Conservation (phyloP, 345 rosid species). For the sweet orange (Citrus sinensis) region DVS_A1.0 CM039164.1:19008001-19008500, state of each 20-base stretch:
- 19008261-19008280: constrained; percentile 49
- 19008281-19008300: constrained; percentile 51
- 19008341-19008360: constrained; percentile 84
- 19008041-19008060: constrained; percentile 78
- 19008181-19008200: constrained; percentile 75
- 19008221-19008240: constrained; percentile 68
- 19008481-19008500: constrained; percentile 10
- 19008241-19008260: constrained; percentile 83
- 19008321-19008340: constrained; percentile 62
- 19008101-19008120: constrained; percentile 14
- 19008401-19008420: constrained; percentile 99
- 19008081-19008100: neutral
- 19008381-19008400: constrained; percentile 80
- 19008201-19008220: constrained; percentile 55
- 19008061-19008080: constrained; percentile 4
- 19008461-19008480: neutral
- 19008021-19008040: constrained; percentile 74
- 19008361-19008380: constrained; percentile 85
- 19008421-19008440: constrained; percentile 24
- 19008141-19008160: constrained; percentile 50
- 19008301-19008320: constrained; percentile 46
- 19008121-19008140: constrained; percentile 19
- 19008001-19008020: constrained; percentile 81
- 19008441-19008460: constrained; percentile 1
- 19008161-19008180: constrained; percentile 68